Evolutionary conservation across 768 basidiomycete species (phyloP).

Genomic region (Mycena alexandri): DNA sequence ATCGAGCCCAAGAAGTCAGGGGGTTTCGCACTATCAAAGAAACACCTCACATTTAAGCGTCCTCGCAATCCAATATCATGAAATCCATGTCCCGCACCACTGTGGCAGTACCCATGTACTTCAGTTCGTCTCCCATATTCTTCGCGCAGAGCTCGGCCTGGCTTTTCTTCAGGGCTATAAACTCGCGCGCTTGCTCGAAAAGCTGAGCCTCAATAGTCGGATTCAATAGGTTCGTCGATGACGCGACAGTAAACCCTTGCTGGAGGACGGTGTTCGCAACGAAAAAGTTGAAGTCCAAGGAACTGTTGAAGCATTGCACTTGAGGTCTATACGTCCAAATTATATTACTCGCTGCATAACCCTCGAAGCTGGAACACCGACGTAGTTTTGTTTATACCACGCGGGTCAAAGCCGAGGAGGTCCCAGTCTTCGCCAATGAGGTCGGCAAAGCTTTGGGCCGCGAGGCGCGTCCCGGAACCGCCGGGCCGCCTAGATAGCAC

Average conservation of each 20-base stretch:
- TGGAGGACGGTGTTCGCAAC: slow-evolving; percentile 41
- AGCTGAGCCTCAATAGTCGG: slow-evolving; percentile 33
- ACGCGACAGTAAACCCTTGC: slow-evolving; percentile 38
- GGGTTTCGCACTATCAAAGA: not conserved
- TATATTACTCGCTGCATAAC: not conserved
- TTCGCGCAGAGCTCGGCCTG: slow-evolving; percentile 38
- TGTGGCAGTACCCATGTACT: slow-evolving; percentile 42
- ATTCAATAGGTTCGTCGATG: slow-evolving; percentile 31
- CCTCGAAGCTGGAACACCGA: not conserved
- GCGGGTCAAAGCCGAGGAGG: slow-evolving; percentile 46
- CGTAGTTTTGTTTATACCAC: slow-evolving; percentile 41
- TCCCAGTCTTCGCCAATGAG: slow-evolving; percentile 45
- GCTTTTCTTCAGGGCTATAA: slow-evolving; percentile 39
- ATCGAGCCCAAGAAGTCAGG: slow-evolving; percentile 31
- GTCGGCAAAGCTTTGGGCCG: slow-evolving; percentile 19
- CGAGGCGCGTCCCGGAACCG: slow-evolving; percentile 37
- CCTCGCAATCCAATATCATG: slow-evolving; percentile 40
- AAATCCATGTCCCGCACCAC: slow-evolving; percentile 42
- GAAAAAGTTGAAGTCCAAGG: slow-evolving; percentile 25
- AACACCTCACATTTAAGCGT: slow-evolving; percentile 38
- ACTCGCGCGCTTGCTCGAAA: slow-evolving; percentile 35
- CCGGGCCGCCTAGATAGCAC: slow-evolving; percentile 40
- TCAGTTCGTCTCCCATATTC: slow-evolving; percentile 41
- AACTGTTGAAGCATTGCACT: slow-evolving; percentile 34
- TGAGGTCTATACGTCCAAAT: slow-evolving; percentile 29